Conservation (phyloP, 2,329 filamentous ascomycete species). For the Neofusicoccum laricinum region DNA sequence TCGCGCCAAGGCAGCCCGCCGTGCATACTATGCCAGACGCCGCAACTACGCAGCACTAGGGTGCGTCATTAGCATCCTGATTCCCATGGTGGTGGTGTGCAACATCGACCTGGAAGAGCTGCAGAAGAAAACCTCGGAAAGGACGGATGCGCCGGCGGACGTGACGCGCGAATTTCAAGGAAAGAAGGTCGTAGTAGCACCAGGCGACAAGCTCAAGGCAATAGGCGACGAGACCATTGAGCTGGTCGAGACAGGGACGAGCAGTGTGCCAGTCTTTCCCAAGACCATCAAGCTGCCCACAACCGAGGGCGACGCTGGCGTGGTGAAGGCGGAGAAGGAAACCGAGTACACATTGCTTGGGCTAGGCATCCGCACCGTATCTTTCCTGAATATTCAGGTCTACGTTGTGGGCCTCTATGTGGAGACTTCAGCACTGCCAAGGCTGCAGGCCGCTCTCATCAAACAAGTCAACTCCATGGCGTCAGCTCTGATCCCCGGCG, state of each 20-base stretch:
- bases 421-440: slow-evolving; percentile 74
- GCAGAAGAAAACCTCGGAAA: slow-evolving; percentile 8
- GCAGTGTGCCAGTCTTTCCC: slow-evolving; percentile 76
- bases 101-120: slow-evolving; percentile 29
- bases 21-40: slow-evolving; percentile 25
- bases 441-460: slow-evolving; percentile 75
- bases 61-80: slow-evolving; percentile 35
- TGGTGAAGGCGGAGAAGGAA: slow-evolving; percentile 26
- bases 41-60: slow-evolving; percentile 35
- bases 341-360: slow-evolving; percentile 85
- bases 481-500: slow-evolving; percentile 76
- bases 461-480: slow-evolving; percentile 73
- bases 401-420: slow-evolving; percentile 95
- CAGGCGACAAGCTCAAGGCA: slow-evolving; percentile 57
- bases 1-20: slow-evolving; percentile 31
- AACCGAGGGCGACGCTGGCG: slow-evolving; percentile 20
- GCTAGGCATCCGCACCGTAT: slow-evolving; percentile 83
- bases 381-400: slow-evolving; percentile 84
- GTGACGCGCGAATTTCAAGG: slow-evolving; percentile 43
- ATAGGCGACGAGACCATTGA: slow-evolving; percentile 55
- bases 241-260: slow-evolving; percentile 77
- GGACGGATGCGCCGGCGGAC: slow-evolving; percentile 29
- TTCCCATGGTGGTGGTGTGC: slow-evolving; percentile 33
- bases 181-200: slow-evolving; percentile 57
- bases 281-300: slow-evolving; percentile 64